A percentile compares a stretch with the other conserved stretches of the same genome.
phyloP scores from a whole-genome alignment of 306 rosid species.

The Dryas octopetala region DNA sequence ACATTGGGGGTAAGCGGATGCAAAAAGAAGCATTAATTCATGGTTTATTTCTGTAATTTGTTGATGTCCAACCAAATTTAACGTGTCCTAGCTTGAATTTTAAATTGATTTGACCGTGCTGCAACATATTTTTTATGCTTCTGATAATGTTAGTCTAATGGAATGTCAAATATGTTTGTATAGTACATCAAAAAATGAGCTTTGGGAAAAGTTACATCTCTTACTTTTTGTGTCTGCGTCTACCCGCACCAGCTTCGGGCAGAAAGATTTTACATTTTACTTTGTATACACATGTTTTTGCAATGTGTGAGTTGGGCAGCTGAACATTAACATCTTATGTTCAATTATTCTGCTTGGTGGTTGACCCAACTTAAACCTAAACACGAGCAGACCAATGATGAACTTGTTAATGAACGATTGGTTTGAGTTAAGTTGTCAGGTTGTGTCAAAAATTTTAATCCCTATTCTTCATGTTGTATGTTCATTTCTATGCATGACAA shows the following conservation, averaged over 20 bases:
- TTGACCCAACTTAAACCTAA: neutral
- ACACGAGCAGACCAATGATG: neutral
- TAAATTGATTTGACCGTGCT: neutral
- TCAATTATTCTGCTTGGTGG: neutral
- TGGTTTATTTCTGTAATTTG: slow-evolving; percentile 10
- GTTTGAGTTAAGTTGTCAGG: neutral
- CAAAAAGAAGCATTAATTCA: slow-evolving; percentile 23
- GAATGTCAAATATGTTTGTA: neutral
- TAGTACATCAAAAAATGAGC: neutral
- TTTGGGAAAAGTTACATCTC: neutral
- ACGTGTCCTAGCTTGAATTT: neutral
- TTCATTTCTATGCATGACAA: neutral
- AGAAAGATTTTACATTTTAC: neutral
- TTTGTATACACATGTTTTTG: neutral
- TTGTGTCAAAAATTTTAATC: neutral
- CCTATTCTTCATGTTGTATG: neutral
- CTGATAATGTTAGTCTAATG: neutral
- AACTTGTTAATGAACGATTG: neutral
- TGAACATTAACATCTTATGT: neutral
- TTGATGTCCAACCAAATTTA: neutral
- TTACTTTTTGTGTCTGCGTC: neutral
- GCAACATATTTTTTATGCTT: neutral
- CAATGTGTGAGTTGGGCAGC: neutral
- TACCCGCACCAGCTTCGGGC: neutral
- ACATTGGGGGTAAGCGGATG: slow-evolving; percentile 66